Evolutionary conservation across 108 stramenopile genomes (phyloP).

Genomic region (Skeletonema marinoi): DNA sequence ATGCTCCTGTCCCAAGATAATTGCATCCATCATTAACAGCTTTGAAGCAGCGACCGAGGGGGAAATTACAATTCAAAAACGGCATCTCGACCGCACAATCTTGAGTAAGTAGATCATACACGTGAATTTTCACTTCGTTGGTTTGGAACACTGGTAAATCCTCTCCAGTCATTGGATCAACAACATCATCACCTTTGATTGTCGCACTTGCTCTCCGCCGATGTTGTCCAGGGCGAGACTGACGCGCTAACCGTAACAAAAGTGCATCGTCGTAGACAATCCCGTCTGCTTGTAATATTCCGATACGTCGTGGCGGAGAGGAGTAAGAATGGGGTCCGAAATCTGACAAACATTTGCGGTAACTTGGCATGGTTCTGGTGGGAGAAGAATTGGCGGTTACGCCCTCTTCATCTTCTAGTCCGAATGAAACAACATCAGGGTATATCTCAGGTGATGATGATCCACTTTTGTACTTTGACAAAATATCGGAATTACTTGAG

Average conservation of each 20-base stretch:
- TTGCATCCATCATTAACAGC: constrained; percentile 71
- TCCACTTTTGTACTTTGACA: constrained; percentile 1
- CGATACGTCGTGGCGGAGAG: constrained; percentile 14
- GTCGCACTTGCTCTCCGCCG: neutral
- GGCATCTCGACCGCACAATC: constrained; percentile 68
- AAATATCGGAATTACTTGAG: neutral
- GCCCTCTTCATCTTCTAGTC: constrained; percentile 24
- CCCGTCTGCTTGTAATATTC: constrained; percentile 43
- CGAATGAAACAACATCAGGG: constrained; percentile 19
- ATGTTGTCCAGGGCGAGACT: constrained; percentile 19
- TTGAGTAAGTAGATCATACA: constrained; percentile 72
- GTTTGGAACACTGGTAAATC: neutral
- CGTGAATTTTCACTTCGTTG: constrained; percentile 54
- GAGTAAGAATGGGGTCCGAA: constrained; percentile 7
- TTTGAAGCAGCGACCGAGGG: constrained; percentile 72
- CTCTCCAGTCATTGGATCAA: neutral
- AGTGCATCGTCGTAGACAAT: constrained; percentile 44
- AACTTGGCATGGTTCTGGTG: neutral
- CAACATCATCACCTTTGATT: neutral
- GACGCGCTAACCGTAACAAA: constrained; percentile 30
- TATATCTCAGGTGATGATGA: neutral
- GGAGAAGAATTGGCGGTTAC: neutral
- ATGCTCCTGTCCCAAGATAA: constrained; percentile 79
- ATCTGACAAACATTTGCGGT: constrained; percentile 31
- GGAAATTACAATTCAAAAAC: constrained; percentile 70